Conservation (phyloP, 1,284 basidiomycete species). For the Ganoderma multipileum region DNA sequence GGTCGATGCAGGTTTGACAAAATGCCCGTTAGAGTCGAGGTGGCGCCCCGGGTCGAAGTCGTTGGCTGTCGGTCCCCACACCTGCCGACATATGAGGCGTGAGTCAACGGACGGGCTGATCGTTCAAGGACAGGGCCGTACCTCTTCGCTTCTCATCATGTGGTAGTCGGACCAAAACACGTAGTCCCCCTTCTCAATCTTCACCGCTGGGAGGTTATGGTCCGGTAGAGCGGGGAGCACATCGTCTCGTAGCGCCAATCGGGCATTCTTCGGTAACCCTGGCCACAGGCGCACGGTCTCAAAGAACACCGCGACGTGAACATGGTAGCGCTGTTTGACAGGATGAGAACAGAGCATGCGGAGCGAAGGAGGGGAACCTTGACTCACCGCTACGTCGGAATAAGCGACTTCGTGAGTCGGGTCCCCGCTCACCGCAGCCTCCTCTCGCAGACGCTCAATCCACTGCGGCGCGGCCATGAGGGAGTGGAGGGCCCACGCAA, state of each 20-base stretch:
- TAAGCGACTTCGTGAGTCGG: slow-evolving; percentile 13
- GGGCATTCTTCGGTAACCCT: slow-evolving; percentile 37
- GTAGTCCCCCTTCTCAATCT: slow-evolving; percentile 34
- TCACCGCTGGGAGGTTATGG: slow-evolving; percentile 22
- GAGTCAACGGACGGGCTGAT: background rate
- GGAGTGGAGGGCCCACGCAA: slow-evolving; percentile 35
- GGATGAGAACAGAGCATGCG: slow-evolving; percentile 17
- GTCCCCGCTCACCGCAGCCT: slow-evolving; percentile 24
- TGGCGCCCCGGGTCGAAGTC: slow-evolving; percentile 34
- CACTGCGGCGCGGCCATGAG: slow-evolving; percentile 28
- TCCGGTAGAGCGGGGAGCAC: slow-evolving; percentile 34
- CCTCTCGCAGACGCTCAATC: slow-evolving; percentile 33
- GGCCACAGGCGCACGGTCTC: slow-evolving; percentile 39
- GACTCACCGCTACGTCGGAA: slow-evolving; percentile 12
- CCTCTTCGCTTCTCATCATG: slow-evolving; percentile 34
- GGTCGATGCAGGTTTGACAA: slow-evolving; percentile 30
- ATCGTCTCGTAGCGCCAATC: slow-evolving; percentile 33
- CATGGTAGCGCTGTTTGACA: slow-evolving; percentile 10
- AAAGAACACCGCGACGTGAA: slow-evolving; percentile 37
- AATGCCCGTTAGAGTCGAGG: slow-evolving; percentile 29
- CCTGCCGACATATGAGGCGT: slow-evolving; percentile 9
- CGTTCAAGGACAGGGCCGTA: slow-evolving; percentile 10
- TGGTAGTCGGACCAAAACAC: slow-evolving; percentile 37
- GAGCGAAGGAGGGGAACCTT: background rate
- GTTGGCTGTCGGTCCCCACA: slow-evolving; percentile 30